phyloP scores from a whole-genome alignment of 176 grass and related monocot species.

The Typha latifolia region DNA sequence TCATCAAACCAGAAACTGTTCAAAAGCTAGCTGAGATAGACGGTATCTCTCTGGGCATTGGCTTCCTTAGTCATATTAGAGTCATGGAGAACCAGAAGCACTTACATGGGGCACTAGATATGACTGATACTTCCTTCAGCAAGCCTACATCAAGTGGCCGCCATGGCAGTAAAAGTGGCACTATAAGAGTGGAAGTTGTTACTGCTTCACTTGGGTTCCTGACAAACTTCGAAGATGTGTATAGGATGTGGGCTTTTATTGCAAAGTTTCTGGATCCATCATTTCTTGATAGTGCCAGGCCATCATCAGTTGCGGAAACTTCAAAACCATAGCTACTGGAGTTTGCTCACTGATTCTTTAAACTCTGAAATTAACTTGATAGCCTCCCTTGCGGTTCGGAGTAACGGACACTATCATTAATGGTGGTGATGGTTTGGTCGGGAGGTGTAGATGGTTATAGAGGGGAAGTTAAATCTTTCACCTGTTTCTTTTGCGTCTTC shows the following conservation, averaged over 20 bases:
- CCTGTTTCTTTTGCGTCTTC: slow-evolving; percentile 35
- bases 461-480: slow-evolving; percentile 30
- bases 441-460: slow-evolving; percentile 4
- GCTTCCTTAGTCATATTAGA: slow-evolving; percentile 85
- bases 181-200: slow-evolving; percentile 59
- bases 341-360: slow-evolving; percentile 6
- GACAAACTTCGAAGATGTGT: slow-evolving; percentile 96
- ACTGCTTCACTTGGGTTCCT: slow-evolving; percentile 96
- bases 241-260: slow-evolving; percentile 85
- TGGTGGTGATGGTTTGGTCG: not conserved
- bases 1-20: slow-evolving; percentile 79
- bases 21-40: slow-evolving; percentile 86
- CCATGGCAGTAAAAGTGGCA: slow-evolving; percentile 48
- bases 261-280: slow-evolving; percentile 78
- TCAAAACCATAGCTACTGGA: slow-evolving; percentile 35
- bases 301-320: slow-evolving; percentile 65
- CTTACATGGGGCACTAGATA: slow-evolving; percentile 36
- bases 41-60: slow-evolving; percentile 68
- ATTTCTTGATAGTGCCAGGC: slow-evolving; percentile 68
- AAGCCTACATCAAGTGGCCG: slow-evolving; percentile 38
- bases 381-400: too few relatives aligned
- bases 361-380: too few relatives aligned
- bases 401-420: slow-evolving; percentile 14
- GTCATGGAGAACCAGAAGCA: slow-evolving; percentile 52
- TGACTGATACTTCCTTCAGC: slow-evolving; percentile 40